These are phyloP conservation scores for Fusarium pininemorale DNA, from an alignment of 2,329 filamentous ascomycete genomes.

Conservation along the genomic window DNA sequence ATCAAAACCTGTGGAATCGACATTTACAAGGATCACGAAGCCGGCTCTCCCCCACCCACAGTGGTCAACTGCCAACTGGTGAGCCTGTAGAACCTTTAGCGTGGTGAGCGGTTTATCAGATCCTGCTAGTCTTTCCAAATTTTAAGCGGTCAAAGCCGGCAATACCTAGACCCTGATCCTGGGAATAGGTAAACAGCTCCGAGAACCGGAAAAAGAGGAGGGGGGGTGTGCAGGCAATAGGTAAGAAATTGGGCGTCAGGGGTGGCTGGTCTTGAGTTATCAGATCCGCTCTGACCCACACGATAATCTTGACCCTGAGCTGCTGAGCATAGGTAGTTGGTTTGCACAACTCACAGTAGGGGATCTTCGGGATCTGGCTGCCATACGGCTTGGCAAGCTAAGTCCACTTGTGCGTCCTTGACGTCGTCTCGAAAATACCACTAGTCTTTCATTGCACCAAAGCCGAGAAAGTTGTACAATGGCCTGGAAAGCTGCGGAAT, in stretches of 20 bases:
- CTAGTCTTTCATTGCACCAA: constrained; percentile 2
- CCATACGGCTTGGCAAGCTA: constrained; percentile 3
- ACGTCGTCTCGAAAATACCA: constrained; percentile 2
- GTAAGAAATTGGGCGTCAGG: background rate
- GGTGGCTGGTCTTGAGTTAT: constrained; percentile 33
- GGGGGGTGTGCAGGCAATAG: constrained; percentile 9
- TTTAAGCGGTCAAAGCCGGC: constrained; percentile 8
- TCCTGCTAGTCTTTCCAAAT: constrained; percentile 1
- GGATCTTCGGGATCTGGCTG: constrained; percentile 8
- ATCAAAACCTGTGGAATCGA: background rate
- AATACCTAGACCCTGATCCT: background rate
- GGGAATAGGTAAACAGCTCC: constrained; percentile 2
- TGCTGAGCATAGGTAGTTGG: background rate
- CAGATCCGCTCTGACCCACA: constrained; percentile 39
- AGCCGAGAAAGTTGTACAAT: constrained; percentile 1
- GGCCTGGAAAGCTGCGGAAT: constrained; percentile 9
- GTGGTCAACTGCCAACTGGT: background rate
- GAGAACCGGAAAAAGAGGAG: constrained; percentile 14
- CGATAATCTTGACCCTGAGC: constrained; percentile 12
- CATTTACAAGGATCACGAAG: background rate
- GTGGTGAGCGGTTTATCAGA: constrained; percentile 35
- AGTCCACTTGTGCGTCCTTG: constrained; percentile 9
- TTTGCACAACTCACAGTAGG: constrained; percentile 11
- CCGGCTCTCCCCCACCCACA: background rate
- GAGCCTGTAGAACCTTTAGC: background rate